These are phyloP conservation scores for Acacia pycnantha DNA, from an alignment of 331 rosid genomes.

Conservation along the genomic window DNA sequence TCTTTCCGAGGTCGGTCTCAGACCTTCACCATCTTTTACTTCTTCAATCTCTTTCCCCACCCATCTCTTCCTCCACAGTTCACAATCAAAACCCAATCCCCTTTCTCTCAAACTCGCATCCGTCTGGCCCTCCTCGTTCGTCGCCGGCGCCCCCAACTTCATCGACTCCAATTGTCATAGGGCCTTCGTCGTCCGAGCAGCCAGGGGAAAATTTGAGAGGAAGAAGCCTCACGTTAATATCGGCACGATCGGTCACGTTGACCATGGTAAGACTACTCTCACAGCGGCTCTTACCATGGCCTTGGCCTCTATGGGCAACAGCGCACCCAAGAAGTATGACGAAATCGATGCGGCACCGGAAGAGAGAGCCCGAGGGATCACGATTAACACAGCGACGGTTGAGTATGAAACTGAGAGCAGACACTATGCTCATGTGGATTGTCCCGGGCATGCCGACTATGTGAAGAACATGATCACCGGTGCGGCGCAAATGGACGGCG, in stretches of 20 bases:
- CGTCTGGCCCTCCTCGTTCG: neutral
- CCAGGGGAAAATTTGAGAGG: conserved; percentile 37
- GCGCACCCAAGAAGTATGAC: conserved; percentile 38
- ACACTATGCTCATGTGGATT: conserved; percentile 70
- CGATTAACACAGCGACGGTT: conserved; percentile 43
- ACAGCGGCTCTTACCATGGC: conserved; percentile 44
- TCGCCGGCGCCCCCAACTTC: neutral
- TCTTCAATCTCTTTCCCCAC: neutral
- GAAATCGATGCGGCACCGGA: conserved; percentile 41
- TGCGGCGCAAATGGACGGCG: conserved; percentile 71
- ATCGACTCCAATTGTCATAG: neutral
- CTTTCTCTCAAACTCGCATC: neutral
- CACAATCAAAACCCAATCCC: neutral
- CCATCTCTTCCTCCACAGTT: conserved; percentile 6
- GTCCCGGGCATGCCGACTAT: conserved; percentile 68
- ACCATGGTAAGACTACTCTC: conserved; percentile 38
- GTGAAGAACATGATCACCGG: conserved; percentile 70
- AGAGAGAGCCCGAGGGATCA: conserved; percentile 42
- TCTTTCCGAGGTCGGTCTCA: neutral
- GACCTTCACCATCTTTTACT: neutral
- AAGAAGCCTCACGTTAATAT: conserved; percentile 42
- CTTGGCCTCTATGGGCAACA: conserved; percentile 35
- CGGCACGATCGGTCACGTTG: conserved; percentile 43
- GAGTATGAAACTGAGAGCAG: conserved; percentile 67
- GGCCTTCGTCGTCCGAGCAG: conserved; percentile 26